Percentiles rank a stretch among this genome's conserved stretches.
phyloP scores from a whole-genome alignment of 2,329 filamentous ascomycete species.

The Chrysoporthe cubensis region DNA sequence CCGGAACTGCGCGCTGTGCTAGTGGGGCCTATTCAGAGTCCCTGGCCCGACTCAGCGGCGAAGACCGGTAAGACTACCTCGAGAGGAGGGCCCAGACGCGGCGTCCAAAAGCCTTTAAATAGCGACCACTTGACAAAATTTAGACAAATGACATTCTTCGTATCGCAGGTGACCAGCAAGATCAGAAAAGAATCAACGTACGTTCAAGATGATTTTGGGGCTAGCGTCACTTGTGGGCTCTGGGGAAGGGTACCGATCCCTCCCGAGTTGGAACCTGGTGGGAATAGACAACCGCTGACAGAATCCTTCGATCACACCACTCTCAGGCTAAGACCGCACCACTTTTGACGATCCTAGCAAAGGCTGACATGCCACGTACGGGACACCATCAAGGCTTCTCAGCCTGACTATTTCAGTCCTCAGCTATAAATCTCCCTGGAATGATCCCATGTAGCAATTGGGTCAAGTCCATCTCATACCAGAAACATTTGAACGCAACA shows the following conservation, averaged over 20 bases:
- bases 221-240: slow-evolving; percentile 12
- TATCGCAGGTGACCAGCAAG: slow-evolving; percentile 5
- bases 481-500: neutral
- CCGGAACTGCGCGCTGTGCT: neutral
- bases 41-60: neutral
- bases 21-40: neutral
- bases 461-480: neutral
- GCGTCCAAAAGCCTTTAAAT: neutral
- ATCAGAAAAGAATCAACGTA: slow-evolving; percentile 16
- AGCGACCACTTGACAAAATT: neutral
- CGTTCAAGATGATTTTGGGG: slow-evolving; percentile 13
- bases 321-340: slow-evolving; percentile 19
- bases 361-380: slow-evolving; percentile 18
- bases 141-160: slow-evolving; percentile 15
- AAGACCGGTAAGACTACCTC: neutral
- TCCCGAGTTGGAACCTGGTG: slow-evolving; percentile 6
- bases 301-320: slow-evolving; percentile 24
- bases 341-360: slow-evolving; percentile 11
- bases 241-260: slow-evolving; percentile 12
- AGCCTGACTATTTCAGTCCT: neutral
- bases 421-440: slow-evolving; percentile 16
- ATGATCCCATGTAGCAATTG: slow-evolving; percentile 1
- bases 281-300: slow-evolving; percentile 24
- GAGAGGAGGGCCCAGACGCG: neutral
- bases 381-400: neutral